Conservation (phyloP, 2,329 filamentous ascomycete species). For the Colletotrichum tofieldiae region DNA sequence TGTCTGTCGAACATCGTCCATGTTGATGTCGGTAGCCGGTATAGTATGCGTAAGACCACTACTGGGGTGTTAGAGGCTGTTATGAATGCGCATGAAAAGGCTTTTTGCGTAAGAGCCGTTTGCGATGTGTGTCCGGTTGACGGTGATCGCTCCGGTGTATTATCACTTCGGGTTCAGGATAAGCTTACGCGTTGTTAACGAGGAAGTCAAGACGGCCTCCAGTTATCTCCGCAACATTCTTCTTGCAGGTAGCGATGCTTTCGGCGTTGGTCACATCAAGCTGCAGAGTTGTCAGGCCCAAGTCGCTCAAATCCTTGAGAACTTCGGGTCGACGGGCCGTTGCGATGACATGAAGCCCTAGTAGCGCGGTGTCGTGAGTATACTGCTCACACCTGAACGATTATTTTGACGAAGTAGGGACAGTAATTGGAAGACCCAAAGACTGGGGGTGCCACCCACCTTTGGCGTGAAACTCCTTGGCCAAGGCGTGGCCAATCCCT, state of each 20-base stretch:
- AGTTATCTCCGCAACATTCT: conserved; percentile 63
- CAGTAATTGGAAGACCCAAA: not conserved
- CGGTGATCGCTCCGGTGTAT: too few relatives aligned
- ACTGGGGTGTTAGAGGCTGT: conserved; percentile 16
- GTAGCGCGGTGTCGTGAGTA: conserved; percentile 2
- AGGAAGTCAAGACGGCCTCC: conserved; percentile 70
- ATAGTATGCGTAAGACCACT: conserved; percentile 68
- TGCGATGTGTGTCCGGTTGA: not conserved
- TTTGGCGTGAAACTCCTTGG: conserved; percentile 66
- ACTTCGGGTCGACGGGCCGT: conserved; percentile 68
- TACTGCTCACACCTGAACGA: too few relatives aligned
- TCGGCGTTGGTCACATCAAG: conserved; percentile 69
- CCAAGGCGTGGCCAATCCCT: conserved; percentile 71
- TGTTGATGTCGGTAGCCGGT: conserved; percentile 66
- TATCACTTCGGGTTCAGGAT: not conserved
- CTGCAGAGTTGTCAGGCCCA: conserved; percentile 65
- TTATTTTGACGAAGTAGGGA: not conserved
- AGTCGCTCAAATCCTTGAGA: conserved; percentile 60
- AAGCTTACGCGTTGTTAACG: conserved; percentile 72
- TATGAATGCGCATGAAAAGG: too few relatives aligned
- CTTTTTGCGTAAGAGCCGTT: not conserved
- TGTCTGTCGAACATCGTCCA: conserved; percentile 67
- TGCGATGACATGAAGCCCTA: conserved; percentile 70
- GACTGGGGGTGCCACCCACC: conserved; percentile 53
- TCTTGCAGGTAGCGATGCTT: conserved; percentile 66